These are phyloP conservation scores for Bipolaris oryzae DNA, from an alignment of 2,329 filamentous ascomycete species.

Conservation along the genomic window DNA sequence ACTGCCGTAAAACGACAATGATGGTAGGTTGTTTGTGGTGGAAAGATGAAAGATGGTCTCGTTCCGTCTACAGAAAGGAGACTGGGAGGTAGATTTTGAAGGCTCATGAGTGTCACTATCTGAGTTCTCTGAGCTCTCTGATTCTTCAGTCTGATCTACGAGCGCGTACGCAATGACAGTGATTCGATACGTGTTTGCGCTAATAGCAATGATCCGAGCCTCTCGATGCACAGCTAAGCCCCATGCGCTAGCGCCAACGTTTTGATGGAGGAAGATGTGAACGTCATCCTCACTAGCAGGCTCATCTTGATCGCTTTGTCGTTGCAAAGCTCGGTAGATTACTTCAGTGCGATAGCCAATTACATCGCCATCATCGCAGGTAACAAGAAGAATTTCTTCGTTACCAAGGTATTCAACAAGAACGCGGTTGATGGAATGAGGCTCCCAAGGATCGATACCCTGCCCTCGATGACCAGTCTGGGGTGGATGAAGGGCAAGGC, in stretches of 20 bases:
- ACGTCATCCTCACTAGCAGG: conserved; percentile 50
- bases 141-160: conserved; percentile 8
- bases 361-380: conserved; percentile 64
- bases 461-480: conserved; percentile 33
- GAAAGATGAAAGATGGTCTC: conserved; percentile 31
- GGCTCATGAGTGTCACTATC: conserved; percentile 1
- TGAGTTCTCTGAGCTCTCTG: conserved; percentile 2
- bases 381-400: conserved; percentile 57
- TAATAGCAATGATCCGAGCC: conserved; percentile 85
- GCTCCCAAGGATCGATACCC: conserved; percentile 43
- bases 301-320: conserved; percentile 7
- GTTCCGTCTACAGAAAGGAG: conserved; percentile 34
- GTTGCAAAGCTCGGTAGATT: conserved; percentile 34
- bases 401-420: conserved; percentile 53
- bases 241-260: conserved; percentile 83
- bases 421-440: conserved; percentile 55
- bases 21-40: conserved; percentile 59
- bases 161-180: conserved; percentile 66
- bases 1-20: conserved; percentile 64
- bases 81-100: conserved; percentile 12
- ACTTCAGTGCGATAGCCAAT: conserved; percentile 48
- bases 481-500: conserved; percentile 49
- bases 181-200: conserved; percentile 71
- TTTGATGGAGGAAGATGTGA: conserved; percentile 72
- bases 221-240: conserved; percentile 80